Evolutionary conservation across 2,329 filamentous ascomycete species (phyloP), one percentile per base, ranked within the genome.

Genomic region (Chrysoporthe cubensis): DNA sequence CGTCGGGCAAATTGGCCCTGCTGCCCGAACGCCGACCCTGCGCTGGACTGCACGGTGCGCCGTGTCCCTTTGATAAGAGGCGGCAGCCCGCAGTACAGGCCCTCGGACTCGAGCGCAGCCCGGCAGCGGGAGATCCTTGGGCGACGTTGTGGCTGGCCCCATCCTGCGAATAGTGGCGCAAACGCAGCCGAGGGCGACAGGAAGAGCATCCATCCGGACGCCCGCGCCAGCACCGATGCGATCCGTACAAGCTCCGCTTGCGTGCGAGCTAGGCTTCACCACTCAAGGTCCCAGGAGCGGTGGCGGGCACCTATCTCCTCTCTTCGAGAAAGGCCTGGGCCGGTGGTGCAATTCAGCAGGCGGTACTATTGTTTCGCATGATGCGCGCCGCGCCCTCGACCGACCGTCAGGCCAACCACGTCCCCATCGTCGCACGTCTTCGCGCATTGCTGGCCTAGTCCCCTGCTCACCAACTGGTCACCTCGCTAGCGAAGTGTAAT

Each of bases 281-380:
- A 48, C 58, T 43, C 58, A 61, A 46, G 58, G 58, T 14, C 43
- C 58, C n/a, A 37, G 34, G 7, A 9, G 32, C 18, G 16, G 21
- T 11, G n/a, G 32, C 50, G n/a, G 4, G 61, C 48, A 32, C 11
- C 11, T 13, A 7, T 54, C 4, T 26, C 21, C 26, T 54, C 26
- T 54, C 21, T 21, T 54, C 26, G 26, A 54, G n/a, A 7, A 54
- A 54, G 32, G 21, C 11, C 57, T 44, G 40, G 40, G 48, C 6
- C 44, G 43, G 14, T 16, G 18, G 44, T n/a, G 18, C 46, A 63
- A 52, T 34, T 21, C 34, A 57, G 26, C 16, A 21, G 46, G 54
- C n/a, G 21, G 61, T 48, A 48, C 61, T 52, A 42, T 63, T 63
- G 61, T 63, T 63, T 63, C 61, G 46, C 48, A 42, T 63, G 46